A percentile compares a stretch with the other conserved stretches of the same genome.
phyloP scores from a whole-genome alignment of 306 rosid species.

The Vachellia pachyceras region DNA sequence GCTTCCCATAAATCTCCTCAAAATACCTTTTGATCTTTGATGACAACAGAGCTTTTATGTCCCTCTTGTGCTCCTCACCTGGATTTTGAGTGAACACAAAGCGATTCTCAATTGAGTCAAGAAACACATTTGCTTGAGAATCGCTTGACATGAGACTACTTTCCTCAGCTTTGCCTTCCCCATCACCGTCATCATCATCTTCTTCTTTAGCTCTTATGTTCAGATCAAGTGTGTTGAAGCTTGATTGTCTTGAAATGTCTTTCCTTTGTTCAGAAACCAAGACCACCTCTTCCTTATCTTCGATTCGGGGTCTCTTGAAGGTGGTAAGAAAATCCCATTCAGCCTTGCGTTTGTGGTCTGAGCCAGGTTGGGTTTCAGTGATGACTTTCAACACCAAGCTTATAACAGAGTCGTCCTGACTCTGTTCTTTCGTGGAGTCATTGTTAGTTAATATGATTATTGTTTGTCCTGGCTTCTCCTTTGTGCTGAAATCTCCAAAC shows the following conservation, averaged over 20 bases:
- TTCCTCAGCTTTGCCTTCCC: slow-evolving; percentile 47
- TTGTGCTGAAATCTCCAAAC: slow-evolving; percentile 52
- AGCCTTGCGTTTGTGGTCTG: slow-evolving; percentile 68
- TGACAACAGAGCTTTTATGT: slow-evolving; percentile 55
- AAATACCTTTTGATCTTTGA: slow-evolving; percentile 60
- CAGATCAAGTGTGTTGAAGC: slow-evolving; percentile 80
- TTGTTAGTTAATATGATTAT: slow-evolving; percentile 65
- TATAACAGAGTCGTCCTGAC: slow-evolving; percentile 48
- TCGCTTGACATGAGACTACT: slow-evolving; percentile 48
- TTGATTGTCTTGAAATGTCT: slow-evolving; percentile 68
- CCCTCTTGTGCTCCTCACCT: slow-evolving; percentile 48
- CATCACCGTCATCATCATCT: slow-evolving; percentile 41
- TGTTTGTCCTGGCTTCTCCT: slow-evolving; percentile 42
- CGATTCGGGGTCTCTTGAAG: slow-evolving; percentile 57
- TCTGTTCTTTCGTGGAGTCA: slow-evolving; percentile 37
- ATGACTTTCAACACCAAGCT: slow-evolving; percentile 60
- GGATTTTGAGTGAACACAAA: slow-evolving; percentile 60
- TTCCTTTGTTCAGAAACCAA: slow-evolving; percentile 43
- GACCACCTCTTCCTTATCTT: slow-evolving; percentile 50
- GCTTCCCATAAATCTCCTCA: slow-evolving; percentile 56
- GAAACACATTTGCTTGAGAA: slow-evolving; percentile 43
- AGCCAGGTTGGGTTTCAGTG: slow-evolving; percentile 48
- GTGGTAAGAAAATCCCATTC: slow-evolving; percentile 66
- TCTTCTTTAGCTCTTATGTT: slow-evolving; percentile 78
- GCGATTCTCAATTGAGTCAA: slow-evolving; percentile 58